phyloP scores from a whole-genome alignment of 2,329 filamentous ascomycete genomes.

The Neopestalotiopsis sp. region DNA sequence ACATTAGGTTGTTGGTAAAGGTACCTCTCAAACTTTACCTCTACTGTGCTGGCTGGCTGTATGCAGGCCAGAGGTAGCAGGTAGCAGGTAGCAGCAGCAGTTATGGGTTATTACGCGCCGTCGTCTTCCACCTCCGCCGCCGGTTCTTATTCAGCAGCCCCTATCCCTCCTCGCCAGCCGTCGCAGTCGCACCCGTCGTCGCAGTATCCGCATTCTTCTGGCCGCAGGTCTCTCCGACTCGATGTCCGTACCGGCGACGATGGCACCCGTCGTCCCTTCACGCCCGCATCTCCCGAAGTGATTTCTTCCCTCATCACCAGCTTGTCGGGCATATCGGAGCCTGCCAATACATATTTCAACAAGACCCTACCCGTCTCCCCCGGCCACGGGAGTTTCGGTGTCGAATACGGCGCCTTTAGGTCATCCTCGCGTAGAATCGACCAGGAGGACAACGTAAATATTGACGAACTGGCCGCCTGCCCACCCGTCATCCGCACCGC shows the following conservation, averaged over 20 bases:
- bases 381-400: conserved; percentile 64
- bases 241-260: conserved; percentile 30
- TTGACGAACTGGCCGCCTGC: conserved; percentile 66
- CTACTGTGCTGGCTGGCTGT: background rate
- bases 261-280: conserved; percentile 34
- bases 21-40: background rate
- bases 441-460: conserved; percentile 51
- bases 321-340: conserved; percentile 70
- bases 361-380: conserved; percentile 46
- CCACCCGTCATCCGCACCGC: conserved; percentile 81
- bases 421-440: conserved; percentile 56
- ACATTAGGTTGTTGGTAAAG: no score
- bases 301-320: conserved; percentile 75
- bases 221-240: conserved; percentile 39
- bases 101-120: conserved; percentile 31
- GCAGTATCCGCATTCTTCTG: conserved; percentile 32
- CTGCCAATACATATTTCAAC: conserved; percentile 74
- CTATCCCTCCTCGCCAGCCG: conserved; percentile 28
- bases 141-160: conserved; percentile 22
- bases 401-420: conserved; percentile 74
- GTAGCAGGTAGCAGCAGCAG: conserved; percentile 20
- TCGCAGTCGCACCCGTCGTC: conserved; percentile 23
- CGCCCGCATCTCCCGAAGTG: conserved; percentile 69
- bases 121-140: conserved; percentile 10
- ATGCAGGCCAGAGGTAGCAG: background rate